phyloP scores from a whole-genome alignment of 352 stramenopile species.

The Phytophthora rubi region DNA sequence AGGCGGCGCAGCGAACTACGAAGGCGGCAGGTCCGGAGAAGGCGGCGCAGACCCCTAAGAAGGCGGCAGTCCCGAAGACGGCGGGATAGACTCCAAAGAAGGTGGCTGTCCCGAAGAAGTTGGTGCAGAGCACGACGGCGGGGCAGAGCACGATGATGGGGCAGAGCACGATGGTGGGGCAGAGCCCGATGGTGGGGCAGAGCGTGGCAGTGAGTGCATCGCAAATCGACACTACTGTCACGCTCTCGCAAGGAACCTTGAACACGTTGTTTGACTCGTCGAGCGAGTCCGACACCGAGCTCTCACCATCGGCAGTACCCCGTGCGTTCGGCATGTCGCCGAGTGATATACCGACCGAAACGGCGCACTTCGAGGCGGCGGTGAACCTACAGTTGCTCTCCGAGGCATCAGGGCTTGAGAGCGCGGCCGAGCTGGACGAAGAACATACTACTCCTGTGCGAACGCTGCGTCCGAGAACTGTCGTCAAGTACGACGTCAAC shows the following conservation, averaged over 20 bases:
- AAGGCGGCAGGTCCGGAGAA: no score
- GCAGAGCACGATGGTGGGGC: no score
- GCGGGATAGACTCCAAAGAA: no score
- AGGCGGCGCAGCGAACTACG: no score
- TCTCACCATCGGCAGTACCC: conserved; percentile 17
- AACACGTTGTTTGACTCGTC: conserved; percentile 10
- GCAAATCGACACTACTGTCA: conserved; percentile 20
- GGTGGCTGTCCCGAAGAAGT: no score
- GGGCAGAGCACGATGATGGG: no score
- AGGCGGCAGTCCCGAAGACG: no score
- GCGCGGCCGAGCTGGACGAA: neutral
- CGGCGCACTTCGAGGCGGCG: neutral
- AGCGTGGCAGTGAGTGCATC: neutral
- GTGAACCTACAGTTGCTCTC: conserved; percentile 3
- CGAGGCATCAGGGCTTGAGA: conserved; percentile 1
- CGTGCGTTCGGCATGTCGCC: conserved; percentile 10
- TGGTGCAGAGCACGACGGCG: no score
- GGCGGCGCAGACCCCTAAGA: no score
- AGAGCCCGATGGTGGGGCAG: no score
- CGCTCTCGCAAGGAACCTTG: conserved; percentile 16
- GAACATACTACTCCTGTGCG: no score
- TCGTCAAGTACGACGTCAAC: conserved; percentile 11
- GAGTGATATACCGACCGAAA: neutral
- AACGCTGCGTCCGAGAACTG: no score
- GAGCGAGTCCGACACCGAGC: conserved; percentile 14